Conservation (phyloP, 352 stramenopile genomes). For the Pythium brachiatum region DNA sequence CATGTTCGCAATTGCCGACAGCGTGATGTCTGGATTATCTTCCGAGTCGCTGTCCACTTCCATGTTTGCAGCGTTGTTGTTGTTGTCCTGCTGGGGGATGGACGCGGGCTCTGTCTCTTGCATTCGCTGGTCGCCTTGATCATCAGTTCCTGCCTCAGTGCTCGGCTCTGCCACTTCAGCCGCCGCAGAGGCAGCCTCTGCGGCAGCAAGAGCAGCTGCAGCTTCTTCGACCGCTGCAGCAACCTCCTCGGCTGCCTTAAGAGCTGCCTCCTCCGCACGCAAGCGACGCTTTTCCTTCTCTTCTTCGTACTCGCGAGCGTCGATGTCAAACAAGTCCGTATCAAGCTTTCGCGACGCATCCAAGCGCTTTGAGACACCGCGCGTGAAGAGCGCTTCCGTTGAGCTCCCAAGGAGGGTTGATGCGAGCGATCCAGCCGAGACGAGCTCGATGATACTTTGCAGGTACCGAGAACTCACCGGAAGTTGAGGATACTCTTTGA, state of each 20-base stretch:
- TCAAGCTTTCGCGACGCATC: slow-evolving; percentile 63
- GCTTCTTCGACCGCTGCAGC: slow-evolving; percentile 13
- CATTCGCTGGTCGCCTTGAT: slow-evolving; percentile 23
- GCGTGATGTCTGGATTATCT: slow-evolving; percentile 69
- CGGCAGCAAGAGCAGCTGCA: slow-evolving; percentile 2
- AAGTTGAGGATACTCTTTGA: slow-evolving; percentile 71
- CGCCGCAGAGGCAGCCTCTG: background rate
- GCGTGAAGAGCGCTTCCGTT: slow-evolving; percentile 50
- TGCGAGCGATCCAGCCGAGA: slow-evolving; percentile 65
- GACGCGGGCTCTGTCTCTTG: slow-evolving; percentile 28
- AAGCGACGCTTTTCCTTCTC: slow-evolving; percentile 37
- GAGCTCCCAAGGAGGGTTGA: slow-evolving; percentile 49
- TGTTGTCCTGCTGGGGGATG: slow-evolving; percentile 22
- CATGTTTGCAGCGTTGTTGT: slow-evolving; percentile 52
- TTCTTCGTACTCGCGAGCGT: slow-evolving; percentile 72
- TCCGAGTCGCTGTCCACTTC: slow-evolving; percentile 82
- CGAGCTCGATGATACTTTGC: slow-evolving; percentile 81
- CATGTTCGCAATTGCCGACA: slow-evolving; percentile 86
- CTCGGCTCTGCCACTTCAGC: background rate
- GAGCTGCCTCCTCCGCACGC: slow-evolving; percentile 47
- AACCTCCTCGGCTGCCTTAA: slow-evolving; percentile 43
- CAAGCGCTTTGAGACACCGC: slow-evolving; percentile 36
- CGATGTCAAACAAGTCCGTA: slow-evolving; percentile 58
- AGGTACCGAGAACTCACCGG: slow-evolving; percentile 84
- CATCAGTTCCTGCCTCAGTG: slow-evolving; percentile 13